Conservation (phyloP, 169 alveolate genomes). For the Cryptosporidium muris region DNA sequence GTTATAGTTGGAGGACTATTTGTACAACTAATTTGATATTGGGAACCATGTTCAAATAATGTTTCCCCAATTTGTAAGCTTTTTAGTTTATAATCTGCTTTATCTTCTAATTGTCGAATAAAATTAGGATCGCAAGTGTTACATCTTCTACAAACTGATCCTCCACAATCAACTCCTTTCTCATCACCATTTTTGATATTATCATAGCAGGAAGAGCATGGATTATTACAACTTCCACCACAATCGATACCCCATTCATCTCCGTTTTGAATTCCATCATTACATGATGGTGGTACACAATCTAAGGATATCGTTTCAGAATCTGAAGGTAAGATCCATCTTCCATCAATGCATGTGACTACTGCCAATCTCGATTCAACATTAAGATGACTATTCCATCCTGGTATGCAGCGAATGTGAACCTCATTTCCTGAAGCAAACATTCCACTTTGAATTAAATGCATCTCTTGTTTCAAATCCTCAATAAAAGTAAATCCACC, state of each 20-base stretch:
- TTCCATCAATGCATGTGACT: conserved; percentile 53
- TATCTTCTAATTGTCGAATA: background rate
- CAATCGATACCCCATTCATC: conserved; percentile 78
- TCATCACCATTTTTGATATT: conserved; percentile 76
- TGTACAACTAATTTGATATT: conserved; percentile 4
- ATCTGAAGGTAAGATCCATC: conserved; percentile 39
- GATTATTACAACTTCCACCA: conserved; percentile 76
- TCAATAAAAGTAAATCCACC: conserved; percentile 63
- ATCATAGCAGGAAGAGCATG: conserved; percentile 77
- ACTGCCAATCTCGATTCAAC: conserved; percentile 18
- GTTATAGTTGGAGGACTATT: conserved; percentile 8
- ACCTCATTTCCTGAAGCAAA: conserved; percentile 63
- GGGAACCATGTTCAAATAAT: conserved; percentile 17
- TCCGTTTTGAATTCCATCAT: conserved; percentile 73
- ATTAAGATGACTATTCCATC: conserved; percentile 35
- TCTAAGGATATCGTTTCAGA: background rate
- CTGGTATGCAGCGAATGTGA: conserved; percentile 65
- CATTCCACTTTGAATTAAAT: conserved; percentile 43
- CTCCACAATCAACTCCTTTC: conserved; percentile 72
- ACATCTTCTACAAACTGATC: conserved; percentile 43
- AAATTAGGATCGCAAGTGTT: conserved; percentile 48
- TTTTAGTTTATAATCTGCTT: background rate
- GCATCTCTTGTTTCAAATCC: conserved; percentile 38
- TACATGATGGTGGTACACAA: conserved; percentile 60
- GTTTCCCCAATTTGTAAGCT: background rate